Conservation (phyloP, 179 eudicot genomes). For the Carnegiea gigantea region DNA sequence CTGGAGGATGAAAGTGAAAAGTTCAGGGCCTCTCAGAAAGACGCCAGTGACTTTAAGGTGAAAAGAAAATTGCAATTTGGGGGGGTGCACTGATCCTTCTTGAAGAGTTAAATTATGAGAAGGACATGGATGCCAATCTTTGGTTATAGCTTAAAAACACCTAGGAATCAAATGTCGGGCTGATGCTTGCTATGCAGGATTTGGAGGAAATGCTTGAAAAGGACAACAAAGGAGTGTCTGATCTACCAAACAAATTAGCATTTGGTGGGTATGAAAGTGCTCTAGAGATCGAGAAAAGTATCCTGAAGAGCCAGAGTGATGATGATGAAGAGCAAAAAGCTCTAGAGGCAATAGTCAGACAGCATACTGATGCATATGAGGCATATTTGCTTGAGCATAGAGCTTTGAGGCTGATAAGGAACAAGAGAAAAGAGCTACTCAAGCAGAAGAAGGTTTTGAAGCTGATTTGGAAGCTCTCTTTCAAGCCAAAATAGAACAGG, state of each 20-base stretch:
- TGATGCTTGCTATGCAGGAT: conserved; percentile 81
- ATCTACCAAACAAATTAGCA: conserved; percentile 31
- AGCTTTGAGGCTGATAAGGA: too few species aligned
- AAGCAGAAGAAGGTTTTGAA: too few species aligned
- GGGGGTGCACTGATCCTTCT: conserved; percentile 65
- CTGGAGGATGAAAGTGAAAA: conserved; percentile 66
- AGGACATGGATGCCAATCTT: conserved; percentile 73
- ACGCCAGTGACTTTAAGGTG: conserved; percentile 43
- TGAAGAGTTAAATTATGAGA: conserved; percentile 69
- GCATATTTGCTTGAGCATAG: conserved; percentile 57
- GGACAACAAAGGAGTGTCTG: conserved; percentile 39
- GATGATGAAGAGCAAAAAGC: conserved; percentile 81
- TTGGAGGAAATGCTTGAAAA: conserved; percentile 79
- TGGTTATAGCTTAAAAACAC: conserved; percentile 84
- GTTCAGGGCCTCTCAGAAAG: conserved; percentile 47
- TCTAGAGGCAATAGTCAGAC: conserved; percentile 76
- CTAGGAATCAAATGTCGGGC: conserved; percentile 80
- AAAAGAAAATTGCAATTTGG: conserved; percentile 47
- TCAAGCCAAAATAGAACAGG: conserved; percentile 57
- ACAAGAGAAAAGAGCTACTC: too few species aligned
- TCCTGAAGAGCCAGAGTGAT: conserved; percentile 41
- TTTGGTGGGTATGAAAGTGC: conserved; percentile 30
- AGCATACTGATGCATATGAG: conserved; percentile 64
- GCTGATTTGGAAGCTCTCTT: conserved; percentile 61
- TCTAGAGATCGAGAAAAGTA: conserved; percentile 34